Evolutionary conservation across 805 yeast species (phyloP).

Genomic region (Candida argentea): DNA sequence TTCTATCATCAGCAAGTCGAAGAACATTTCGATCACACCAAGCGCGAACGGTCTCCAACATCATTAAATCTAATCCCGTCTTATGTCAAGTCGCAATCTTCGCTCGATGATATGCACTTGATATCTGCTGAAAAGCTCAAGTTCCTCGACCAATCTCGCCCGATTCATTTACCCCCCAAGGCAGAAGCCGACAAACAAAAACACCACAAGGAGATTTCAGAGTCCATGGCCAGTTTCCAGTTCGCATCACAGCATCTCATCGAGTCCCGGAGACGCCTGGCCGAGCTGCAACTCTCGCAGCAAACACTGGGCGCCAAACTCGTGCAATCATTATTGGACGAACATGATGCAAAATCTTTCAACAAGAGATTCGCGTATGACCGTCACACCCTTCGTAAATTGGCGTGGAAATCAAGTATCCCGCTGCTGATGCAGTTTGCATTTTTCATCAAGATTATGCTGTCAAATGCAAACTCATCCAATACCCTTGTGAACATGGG

Average conservation of each 20-base stretch:
- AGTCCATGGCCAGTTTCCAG: constrained; percentile 32
- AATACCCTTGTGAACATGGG: constrained; percentile 9
- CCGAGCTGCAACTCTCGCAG: constrained; percentile 9
- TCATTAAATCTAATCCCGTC: constrained; percentile 28
- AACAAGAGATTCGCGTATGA: constrained; percentile 16
- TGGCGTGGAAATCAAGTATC: constrained; percentile 29
- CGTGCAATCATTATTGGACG: constrained; percentile 9
- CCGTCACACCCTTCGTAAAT: constrained; percentile 19
- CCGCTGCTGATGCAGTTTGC: constrained; percentile 17
- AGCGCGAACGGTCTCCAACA: constrained; percentile 21
- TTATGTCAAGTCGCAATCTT: constrained; percentile 28
- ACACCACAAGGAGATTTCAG: constrained; percentile 48
- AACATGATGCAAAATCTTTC: constrained; percentile 11
- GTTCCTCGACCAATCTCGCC: constrained; percentile 50
- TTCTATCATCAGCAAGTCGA: constrained; percentile 27
- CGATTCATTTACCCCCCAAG: constrained; percentile 67
- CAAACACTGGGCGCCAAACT: constrained; percentile 21
- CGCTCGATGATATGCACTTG: constrained; percentile 48
- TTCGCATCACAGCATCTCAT: constrained; percentile 15
- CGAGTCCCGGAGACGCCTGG: constrained; percentile 12
- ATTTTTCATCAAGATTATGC: constrained; percentile 18
- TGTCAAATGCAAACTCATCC: constrained; percentile 7
- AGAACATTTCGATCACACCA: constrained; percentile 23
- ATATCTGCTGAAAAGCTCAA: constrained; percentile 53
- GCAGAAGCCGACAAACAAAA: constrained; percentile 36